Evolutionary conservation across 805 yeast species (phyloP).

Genomic region (Saccharomyces kudriavzevii): DNA sequence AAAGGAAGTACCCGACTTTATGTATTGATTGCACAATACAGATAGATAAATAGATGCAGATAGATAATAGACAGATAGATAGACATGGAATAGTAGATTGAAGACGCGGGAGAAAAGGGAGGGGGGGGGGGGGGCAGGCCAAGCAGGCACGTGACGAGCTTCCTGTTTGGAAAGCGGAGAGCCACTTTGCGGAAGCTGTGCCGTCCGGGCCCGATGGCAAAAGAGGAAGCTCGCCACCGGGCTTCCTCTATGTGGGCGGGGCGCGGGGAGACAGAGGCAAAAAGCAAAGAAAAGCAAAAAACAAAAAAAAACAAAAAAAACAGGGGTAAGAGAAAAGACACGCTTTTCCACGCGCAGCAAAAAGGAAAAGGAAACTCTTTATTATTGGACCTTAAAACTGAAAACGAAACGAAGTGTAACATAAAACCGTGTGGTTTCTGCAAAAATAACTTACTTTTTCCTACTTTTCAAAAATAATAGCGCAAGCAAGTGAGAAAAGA

Average conservation of each 20-base stretch:
- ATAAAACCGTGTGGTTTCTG: not conserved
- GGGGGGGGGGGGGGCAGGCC: conserved; percentile 1
- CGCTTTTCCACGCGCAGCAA: not conserved
- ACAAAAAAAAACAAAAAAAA: not conserved
- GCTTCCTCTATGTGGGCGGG: not conserved
- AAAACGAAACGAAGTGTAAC: not conserved
- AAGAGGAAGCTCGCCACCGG: not conserved
- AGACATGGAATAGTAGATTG: not conserved
- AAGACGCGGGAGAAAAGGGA: not conserved
- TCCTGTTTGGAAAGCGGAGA: conserved; percentile 2
- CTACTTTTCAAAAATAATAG: not conserved
- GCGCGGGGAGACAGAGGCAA: not conserved
- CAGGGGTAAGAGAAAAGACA: not conserved
- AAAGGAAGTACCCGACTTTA: too few species aligned
- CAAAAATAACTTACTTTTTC: not conserved
- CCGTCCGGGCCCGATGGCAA: not conserved
- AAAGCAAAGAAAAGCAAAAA: not conserved
- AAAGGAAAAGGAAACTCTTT: conserved; percentile 1
- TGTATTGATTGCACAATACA: not conserved
- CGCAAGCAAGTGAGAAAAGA: not conserved
- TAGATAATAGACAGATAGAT: not conserved
- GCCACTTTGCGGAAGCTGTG: not conserved
- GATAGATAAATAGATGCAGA: not conserved
- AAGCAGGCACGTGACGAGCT: not conserved
- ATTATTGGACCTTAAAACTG: not conserved